These are phyloP conservation scores for Oleoguttula mirabilis DNA, from an alignment of 495 filamentous ascomycete genomes.

Conservation along the genomic window DNA sequence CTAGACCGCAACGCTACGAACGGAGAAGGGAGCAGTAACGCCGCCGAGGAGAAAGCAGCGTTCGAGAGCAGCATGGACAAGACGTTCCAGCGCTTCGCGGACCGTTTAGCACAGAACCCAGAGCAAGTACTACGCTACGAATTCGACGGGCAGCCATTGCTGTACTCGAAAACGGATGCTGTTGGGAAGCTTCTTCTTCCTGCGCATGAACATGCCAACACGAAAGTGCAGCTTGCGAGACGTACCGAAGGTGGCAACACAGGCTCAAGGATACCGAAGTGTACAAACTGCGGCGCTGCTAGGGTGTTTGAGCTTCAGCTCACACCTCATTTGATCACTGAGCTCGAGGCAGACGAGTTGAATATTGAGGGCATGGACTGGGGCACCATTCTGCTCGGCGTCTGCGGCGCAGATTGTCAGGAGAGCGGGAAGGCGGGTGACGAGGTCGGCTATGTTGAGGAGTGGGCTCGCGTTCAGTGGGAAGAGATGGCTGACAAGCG, in stretches of 20 bases:
- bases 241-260: conserved; percentile 15
- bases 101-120: conserved; percentile 77
- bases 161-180: conserved; percentile 65
- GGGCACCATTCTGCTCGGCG: conserved; percentile 87
- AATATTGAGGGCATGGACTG: conserved; percentile 93
- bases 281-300: conserved; percentile 56
- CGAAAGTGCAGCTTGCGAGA: conserved; percentile 25
- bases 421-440: conserved; percentile 38
- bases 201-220: conserved; percentile 23
- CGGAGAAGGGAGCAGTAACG: conserved; percentile 31
- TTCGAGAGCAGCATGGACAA: conserved; percentile 78
- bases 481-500: conserved; percentile 44
- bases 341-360: conserved; percentile 70
- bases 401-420: conserved; percentile 62
- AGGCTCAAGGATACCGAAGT: conserved; percentile 50
- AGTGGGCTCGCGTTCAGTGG: conserved; percentile 97
- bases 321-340: conserved; percentile 76
- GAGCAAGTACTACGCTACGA: conserved; percentile 92
- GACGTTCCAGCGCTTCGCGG: conserved; percentile 84
- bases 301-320: conserved; percentile 89
- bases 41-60: conserved; percentile 64
- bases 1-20: conserved; percentile 47
- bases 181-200: conserved; percentile 52
- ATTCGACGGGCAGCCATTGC: conserved; percentile 63
- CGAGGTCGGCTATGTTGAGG: conserved; percentile 63